phyloP scores from a whole-genome alignment of 2,329 filamentous ascomycete genomes.

The Thelonectria blattea region DNA sequence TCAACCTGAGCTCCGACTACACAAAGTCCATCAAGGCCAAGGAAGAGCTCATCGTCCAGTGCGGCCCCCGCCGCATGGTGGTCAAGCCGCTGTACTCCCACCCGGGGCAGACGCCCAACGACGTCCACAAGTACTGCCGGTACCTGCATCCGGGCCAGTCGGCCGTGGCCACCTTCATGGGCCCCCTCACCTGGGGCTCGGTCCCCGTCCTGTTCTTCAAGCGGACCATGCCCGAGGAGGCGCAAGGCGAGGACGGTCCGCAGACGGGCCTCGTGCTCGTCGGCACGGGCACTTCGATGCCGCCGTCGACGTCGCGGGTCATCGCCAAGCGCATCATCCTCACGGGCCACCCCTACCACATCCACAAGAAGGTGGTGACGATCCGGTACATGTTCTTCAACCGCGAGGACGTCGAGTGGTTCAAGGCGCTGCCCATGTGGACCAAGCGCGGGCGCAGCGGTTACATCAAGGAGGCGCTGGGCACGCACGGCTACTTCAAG shows the following conservation, averaged over 20 bases:
- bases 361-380: conserved; percentile 96
- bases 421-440: conserved; percentile 95
- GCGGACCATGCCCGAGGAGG: conserved; percentile 53
- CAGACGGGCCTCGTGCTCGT: conserved; percentile 71
- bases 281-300: conserved; percentile 84
- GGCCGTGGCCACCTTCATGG: conserved; percentile 87
- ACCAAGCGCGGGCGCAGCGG: conserved; percentile 87
- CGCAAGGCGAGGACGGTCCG: conserved; percentile 50
- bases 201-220: conserved; percentile 92
- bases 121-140: conserved; percentile 96
- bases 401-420: conserved; percentile 93
- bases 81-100: conserved; percentile 92
- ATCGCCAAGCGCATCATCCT: conserved; percentile 93
- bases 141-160: conserved; percentile 91
- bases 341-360: conserved; percentile 97
- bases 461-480: conserved; percentile 91
- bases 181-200: conserved; percentile 89
- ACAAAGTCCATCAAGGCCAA: conserved; percentile 84
- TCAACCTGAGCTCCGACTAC: conserved; percentile 82
- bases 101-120: conserved; percentile 88
- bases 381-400: conserved; percentile 99
- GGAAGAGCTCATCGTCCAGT: conserved; percentile 89
- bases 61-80: conserved; percentile 83
- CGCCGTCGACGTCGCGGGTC: conserved; percentile 77
- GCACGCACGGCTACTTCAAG: conserved; percentile 99